Evolutionary conservation across 2,329 filamentous ascomycete species (phyloP).

Genomic region (Epichloe bromicola): DNA sequence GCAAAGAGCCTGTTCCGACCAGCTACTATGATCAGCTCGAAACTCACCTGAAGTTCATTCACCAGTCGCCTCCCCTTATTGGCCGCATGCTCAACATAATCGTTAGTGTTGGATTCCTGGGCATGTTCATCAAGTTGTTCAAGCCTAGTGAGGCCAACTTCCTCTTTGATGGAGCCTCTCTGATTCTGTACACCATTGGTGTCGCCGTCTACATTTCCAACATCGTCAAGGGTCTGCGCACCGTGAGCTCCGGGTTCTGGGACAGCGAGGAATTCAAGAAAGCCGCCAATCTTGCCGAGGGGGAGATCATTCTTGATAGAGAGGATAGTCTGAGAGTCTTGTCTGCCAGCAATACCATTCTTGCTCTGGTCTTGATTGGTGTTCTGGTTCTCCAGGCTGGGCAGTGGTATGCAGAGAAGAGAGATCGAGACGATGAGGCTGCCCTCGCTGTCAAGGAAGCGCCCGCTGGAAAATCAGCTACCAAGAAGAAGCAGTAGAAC

Average conservation of each 20-base stretch:
- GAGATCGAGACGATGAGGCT: constrained; percentile 69
- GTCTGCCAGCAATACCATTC: constrained; percentile 88
- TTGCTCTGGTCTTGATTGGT: constrained; percentile 82
- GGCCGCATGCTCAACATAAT: constrained; percentile 88
- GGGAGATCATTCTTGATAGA: constrained; percentile 58
- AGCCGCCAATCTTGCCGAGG: constrained; percentile 31
- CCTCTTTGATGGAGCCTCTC: constrained; percentile 77
- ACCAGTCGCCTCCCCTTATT: constrained; percentile 89
- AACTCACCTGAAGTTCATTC: constrained; percentile 78
- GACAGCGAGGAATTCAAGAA: constrained; percentile 26
- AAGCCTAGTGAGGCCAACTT: constrained; percentile 86
- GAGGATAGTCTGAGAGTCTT: constrained; percentile 88
- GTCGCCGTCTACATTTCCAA: constrained; percentile 91
- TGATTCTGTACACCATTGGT: constrained; percentile 73
- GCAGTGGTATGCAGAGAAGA: constrained; percentile 96
- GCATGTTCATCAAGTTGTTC: constrained; percentile 92
- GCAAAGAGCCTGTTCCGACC: constrained; percentile 47
- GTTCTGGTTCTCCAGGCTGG: constrained; percentile 88
- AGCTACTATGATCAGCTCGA: constrained; percentile 77
- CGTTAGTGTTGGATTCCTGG: constrained; percentile 72
- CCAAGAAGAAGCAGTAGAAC: constrained; percentile 24
- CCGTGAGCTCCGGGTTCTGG: constrained; percentile 62
- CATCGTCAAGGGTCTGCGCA: constrained; percentile 85
- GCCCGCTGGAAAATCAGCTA: constrained; percentile 14
- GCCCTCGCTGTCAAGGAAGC: constrained; percentile 37